Percentiles rank a stretch among this genome's conserved stretches.
Conservation (phyloP, 169 alveolate genomes). For the Babesia caballi region DNA sequence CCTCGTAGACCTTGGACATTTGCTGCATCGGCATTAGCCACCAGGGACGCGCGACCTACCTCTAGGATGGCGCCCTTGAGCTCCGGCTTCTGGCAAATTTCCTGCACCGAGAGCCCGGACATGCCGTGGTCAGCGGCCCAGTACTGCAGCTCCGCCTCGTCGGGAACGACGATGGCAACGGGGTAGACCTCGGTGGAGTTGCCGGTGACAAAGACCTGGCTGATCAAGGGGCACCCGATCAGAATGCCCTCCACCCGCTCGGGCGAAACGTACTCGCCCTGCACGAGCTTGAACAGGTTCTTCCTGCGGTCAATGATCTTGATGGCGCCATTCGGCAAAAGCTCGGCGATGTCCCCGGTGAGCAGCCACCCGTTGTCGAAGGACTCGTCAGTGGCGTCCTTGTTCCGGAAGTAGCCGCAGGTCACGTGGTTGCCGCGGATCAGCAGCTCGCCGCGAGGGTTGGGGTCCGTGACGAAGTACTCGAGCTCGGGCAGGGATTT, state of each 20-base stretch:
- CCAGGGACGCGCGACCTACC: no score
- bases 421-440: conserved; percentile 82
- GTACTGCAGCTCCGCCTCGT: conserved; percentile 44
- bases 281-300: conserved; percentile 90
- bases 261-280: conserved; percentile 96
- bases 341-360: conserved; percentile 92
- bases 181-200: conserved; percentile 69
- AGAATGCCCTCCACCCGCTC: conserved; percentile 85
- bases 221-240: conserved; percentile 55
- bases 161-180: conserved; percentile 65
- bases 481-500: conserved; percentile 90
- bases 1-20: conserved; percentile 42
- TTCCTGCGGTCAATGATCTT: conserved; percentile 92
- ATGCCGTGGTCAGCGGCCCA: conserved; percentile 39
- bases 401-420: conserved; percentile 85
- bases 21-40: conserved; percentile 8
- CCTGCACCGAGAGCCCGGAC: conserved; percentile 3
- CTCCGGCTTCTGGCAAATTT: conserved; percentile 18
- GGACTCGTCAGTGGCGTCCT: conserved; percentile 80
- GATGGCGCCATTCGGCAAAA: conserved; percentile 80
- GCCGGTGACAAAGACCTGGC: conserved; percentile 77
- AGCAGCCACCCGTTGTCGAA: conserved; percentile 86
- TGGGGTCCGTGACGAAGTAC: conserved; percentile 64
- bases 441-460: conserved; percentile 73
- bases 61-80: conserved; percentile 19